Evolutionary conservation across 805 yeast species (phyloP), one percentile per base, ranked within the genome.

Genomic region (Saccharomycopsis selenospora): DNA sequence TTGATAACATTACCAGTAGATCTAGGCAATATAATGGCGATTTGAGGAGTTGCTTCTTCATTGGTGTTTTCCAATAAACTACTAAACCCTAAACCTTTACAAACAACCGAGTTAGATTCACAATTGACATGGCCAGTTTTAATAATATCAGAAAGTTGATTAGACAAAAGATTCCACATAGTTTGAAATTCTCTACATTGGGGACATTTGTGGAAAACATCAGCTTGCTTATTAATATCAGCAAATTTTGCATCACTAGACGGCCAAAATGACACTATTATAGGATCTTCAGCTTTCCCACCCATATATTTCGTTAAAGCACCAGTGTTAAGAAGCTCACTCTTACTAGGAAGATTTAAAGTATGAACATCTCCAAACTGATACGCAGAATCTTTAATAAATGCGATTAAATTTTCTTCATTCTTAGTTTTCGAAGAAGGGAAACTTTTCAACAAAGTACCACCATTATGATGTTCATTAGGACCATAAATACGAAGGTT

Each of bases 401-500:
- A 85, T 20, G 70, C 67, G 23, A 69, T 65, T 45, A 85, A 60
- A 41, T 71, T 71, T 14, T 76, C 80, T 11, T 68, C 62, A 0
- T 73, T 74, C 55, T 81, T 70, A 25, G 65, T 66, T 40, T 66
- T 61, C 1, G 69, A 61, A 13, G 67, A 61, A 0, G 86, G 85
- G 58, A 67, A 82, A 25, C 75, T 66, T 6, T 61, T 66, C 56
- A 57, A 64, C 56, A 62, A 58, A 60, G 47, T 76, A 1, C 67
- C 68, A 2, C 61, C 58, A 3, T 59, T 57, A 1, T 67, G 67
- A 40, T 66, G 63, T 18, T 63, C 77, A 22, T 67, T 65, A 0
- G 88, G 83, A 1, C 79, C 79, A 65, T 84, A 90, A 6, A 91
- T 69, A 47, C 83, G 70, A 36, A 91, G 65, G 18, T 73, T 67